Conservation (phyloP, 176 grass and related monocot genomes). For the Rhipidocladum racemiflorum region DNA sequence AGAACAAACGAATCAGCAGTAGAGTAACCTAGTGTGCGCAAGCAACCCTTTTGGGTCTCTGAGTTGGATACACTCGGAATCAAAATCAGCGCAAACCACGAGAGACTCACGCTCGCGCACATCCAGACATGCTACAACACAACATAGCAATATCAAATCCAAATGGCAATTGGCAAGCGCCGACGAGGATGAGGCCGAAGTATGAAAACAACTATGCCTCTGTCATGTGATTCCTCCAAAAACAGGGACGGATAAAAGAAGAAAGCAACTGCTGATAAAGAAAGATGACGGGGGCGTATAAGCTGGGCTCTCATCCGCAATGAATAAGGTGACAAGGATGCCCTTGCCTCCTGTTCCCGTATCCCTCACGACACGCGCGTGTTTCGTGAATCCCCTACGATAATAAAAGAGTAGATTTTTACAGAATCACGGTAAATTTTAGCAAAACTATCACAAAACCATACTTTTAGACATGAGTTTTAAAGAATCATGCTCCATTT, state of each 20-base stretch:
- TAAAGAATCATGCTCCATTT: too few relatives aligned
- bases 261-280: neutral
- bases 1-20: too few relatives aligned
- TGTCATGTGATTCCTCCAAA: neutral
- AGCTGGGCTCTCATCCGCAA: constrained; percentile 19
- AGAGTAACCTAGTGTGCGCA: too few relatives aligned
- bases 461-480: too few relatives aligned
- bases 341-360: neutral
- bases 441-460: too few relatives aligned
- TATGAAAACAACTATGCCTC: neutral
- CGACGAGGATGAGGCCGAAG: neutral
- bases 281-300: neutral
- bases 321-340: neutral
- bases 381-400: neutral
- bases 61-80: too few relatives aligned
- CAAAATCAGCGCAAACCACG: too few relatives aligned
- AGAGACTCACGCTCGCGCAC: too few relatives aligned
- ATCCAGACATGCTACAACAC: neutral
- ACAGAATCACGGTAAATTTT: too few relatives aligned
- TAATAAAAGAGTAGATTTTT: too few relatives aligned
- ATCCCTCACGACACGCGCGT: neutral
- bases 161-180: neutral
- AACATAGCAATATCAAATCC: neutral
- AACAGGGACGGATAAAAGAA: too few relatives aligned
- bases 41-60: too few relatives aligned